Evolutionary conservation across 2,329 filamentous ascomycete species (phyloP), one percentile per base, ranked within the genome.

Genomic region (Fusarium concolor): DNA sequence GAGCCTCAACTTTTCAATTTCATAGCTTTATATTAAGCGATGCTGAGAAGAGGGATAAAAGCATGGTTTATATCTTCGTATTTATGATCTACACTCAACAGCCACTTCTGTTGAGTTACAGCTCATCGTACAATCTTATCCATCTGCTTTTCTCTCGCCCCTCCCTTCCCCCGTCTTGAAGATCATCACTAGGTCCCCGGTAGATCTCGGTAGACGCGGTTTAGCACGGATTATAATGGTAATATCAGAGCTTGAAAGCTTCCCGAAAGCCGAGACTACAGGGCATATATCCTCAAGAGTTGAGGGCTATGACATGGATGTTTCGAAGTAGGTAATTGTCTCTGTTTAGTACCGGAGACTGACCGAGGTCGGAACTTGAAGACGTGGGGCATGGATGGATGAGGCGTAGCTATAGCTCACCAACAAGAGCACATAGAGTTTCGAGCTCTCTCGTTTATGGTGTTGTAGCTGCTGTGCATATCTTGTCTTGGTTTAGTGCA

Each of bases 221-320:
- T 65, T 53, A 39, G 45, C 46, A 53, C 65, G 65, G 65, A 53
- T 57, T 53, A 17, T 14, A 33, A 46, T 62, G 56, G 58, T 15
- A 42, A 54, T 37, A 22, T 24, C 43, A 46, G 22, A 37, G 24
- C 37, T 39, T 35, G 31, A 9, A 54, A 22, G 14, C 18, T 54
- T 46, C 44, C 64, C 44, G 65, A 65, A 57, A 51, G 69, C 68
- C 69, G 65, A 71, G 57, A 57, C 53, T 65, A 49, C 58, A 39
- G 51, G 57, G 22, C 44, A 28, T 22, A 49, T 41, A 50, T 44
- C 37, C 42, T 22, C 24, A 49, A 57, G 29, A 31, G 28, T 42
- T 54, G 35, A 18, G 56, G 46, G 56, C n/a, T 45, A 22, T 26
- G n/a, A 33, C 37, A 50, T 29, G 37, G 37, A 37, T 50, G 31